Evolutionary conservation across 1,139 yeast species (phyloP), one percentile per base, ranked within the genome.

Genomic region (Arxiozyma heterogenica): DNA sequence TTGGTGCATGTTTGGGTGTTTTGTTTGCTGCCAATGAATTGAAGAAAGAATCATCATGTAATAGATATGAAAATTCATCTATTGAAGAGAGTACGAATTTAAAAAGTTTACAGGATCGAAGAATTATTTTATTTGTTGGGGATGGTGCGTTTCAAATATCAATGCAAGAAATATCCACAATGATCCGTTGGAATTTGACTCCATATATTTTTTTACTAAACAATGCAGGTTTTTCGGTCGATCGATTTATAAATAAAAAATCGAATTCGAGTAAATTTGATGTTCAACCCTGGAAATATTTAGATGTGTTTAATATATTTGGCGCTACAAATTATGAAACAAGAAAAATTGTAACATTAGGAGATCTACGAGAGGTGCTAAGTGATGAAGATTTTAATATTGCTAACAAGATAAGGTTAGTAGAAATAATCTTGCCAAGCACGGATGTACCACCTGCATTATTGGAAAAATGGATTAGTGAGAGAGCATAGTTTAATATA

Each of bases 61-160:
- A 86, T 86, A 67, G 95, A 88, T 73, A 81, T 94, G 72, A 78
- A 87, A 70, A 83, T 88, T 64, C 61, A 60, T 52, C 68, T 67
- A 45, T 50, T 53, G 42, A 25, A 38, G 25, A 64, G 53, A 51
- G 63, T 4, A 22, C 38, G 23, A 54, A 56, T 22, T 38, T 51
- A 9, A 42, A 53, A 12, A 51, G 55, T 15, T 74, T 74, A 9
- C 58, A 65, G 20, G 65, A 71, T 6, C 80, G 84, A 49, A 48
- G 54, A 39, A 67, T 68, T 27, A 78, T 95, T 59, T 77, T 87
- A 23, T 71, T 87, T 20, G 73, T 89, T 15, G 96, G 96, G 51
- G 96, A 90, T 66, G 96, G 96, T 2, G 83, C 94, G 7, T 89
- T 95, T 1, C 95, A 88, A 71, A 86, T 89, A 94, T 86, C 96